Conservation (phyloP, 495 filamentous ascomycete genomes). For the Penicillium manginii region DNA sequence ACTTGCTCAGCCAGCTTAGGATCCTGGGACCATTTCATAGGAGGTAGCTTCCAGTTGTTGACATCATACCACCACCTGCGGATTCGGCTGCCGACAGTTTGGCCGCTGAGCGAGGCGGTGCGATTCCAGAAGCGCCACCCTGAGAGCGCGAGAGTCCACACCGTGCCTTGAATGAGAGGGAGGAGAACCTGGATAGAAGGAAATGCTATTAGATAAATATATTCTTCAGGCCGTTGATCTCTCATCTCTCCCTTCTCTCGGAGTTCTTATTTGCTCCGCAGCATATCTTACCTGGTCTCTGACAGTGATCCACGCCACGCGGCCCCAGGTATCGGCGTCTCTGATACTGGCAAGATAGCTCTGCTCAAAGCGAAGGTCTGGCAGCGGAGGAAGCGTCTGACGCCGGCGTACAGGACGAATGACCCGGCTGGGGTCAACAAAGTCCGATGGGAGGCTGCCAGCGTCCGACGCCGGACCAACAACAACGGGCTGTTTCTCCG, state of each 20-base stretch:
- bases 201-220: neutral
- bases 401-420: slow-evolving; percentile 57
- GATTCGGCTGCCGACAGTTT: slow-evolving; percentile 68
- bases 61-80: slow-evolving; percentile 90
- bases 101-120: slow-evolving; percentile 69
- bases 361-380: slow-evolving; percentile 95
- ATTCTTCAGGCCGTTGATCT: neutral
- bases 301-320: slow-evolving; percentile 79
- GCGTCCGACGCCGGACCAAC: slow-evolving; percentile 54
- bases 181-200: slow-evolving; percentile 65
- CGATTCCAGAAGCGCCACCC: slow-evolving; percentile 88
- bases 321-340: slow-evolving; percentile 73
- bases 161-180: slow-evolving; percentile 77
- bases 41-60: slow-evolving; percentile 78
- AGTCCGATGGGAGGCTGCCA: slow-evolving; percentile 47
- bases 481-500: slow-evolving; percentile 51
- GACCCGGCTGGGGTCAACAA: slow-evolving; percentile 56
- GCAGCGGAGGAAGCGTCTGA: slow-evolving; percentile 75
- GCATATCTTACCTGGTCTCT: slow-evolving; percentile 75
- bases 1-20: slow-evolving; percentile 44
- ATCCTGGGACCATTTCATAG: slow-evolving; percentile 27
- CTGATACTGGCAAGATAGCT: slow-evolving; percentile 88
- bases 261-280: neutral
- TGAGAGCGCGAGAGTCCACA: slow-evolving; percentile 78
- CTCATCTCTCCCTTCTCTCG: slow-evolving; percentile 5